These are phyloP conservation scores for Hyaloscypha bicolor DNA, from an alignment of 495 filamentous ascomycete genomes.

Conservation along the genomic window DNA sequence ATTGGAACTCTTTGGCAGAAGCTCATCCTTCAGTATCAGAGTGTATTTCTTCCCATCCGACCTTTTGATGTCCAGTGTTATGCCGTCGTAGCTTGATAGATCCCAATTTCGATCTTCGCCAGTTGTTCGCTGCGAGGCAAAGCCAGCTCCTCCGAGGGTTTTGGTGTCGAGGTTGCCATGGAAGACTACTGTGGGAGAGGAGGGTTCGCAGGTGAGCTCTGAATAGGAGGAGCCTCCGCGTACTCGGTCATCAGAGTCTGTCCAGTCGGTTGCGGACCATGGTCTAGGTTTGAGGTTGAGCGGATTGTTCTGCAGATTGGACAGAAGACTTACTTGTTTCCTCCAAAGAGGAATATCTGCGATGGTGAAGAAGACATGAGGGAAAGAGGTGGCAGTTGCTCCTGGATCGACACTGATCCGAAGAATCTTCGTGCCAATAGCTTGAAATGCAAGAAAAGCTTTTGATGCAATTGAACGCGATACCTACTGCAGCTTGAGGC, in stretches of 20 bases:
- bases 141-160: conserved; percentile 80
- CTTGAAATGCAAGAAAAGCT: neutral
- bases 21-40: conserved; percentile 69
- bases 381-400: neutral
- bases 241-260: conserved; percentile 68
- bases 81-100: conserved; percentile 54
- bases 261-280: conserved; percentile 66
- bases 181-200: conserved; percentile 50
- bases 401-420: neutral
- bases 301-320: conserved; percentile 9
- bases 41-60: conserved; percentile 64
- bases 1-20: conserved; percentile 56
- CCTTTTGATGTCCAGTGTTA: conserved; percentile 39
- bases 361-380: conserved; percentile 17
- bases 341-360: conserved; percentile 47
- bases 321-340: conserved; percentile 41
- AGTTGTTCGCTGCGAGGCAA: conserved; percentile 73
- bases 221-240: conserved; percentile 71
- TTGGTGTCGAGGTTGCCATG: conserved; percentile 69
- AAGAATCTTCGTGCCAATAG: neutral
- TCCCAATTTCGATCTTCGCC: conserved; percentile 55
- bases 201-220: conserved; percentile 42
- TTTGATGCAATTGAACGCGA: neutral
- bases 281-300: conserved; percentile 44
- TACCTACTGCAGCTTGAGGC: neutral